Conservation (phyloP, 768 basidiomycete species). For the Russula sp. region DNA sequence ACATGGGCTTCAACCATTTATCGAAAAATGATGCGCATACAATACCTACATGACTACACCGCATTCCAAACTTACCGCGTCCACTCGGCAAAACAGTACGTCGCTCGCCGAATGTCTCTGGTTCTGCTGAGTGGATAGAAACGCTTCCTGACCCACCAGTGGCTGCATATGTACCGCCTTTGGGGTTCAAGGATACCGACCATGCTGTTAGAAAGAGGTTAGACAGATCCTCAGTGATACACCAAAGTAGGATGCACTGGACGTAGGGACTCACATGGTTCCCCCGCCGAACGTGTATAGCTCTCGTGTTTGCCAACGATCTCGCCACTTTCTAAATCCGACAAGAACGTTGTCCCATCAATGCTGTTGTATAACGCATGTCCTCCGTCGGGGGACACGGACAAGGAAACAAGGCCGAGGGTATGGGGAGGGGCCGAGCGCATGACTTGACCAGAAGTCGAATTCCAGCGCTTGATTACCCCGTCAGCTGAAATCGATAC, state of each 20-base stretch:
- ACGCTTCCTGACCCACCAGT: conserved; percentile 71
- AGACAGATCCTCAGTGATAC: background rate
- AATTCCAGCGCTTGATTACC: conserved; percentile 68
- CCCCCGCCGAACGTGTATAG: conserved; percentile 57
- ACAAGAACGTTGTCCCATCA: conserved; percentile 77
- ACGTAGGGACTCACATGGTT: conserved; percentile 57
- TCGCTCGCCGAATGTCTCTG: conserved; percentile 64
- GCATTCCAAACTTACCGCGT: conserved; percentile 75
- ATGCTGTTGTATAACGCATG: conserved; percentile 75
- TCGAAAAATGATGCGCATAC: background rate
- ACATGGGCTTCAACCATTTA: conserved; percentile 21
- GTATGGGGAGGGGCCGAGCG: conserved; percentile 68
- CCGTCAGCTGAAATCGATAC: conserved; percentile 80
- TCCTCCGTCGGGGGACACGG: conserved; percentile 62
- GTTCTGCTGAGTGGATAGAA: conserved; percentile 64
- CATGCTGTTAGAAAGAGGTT: conserved; percentile 51
- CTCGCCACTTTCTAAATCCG: conserved; percentile 64
- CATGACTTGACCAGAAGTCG: conserved; percentile 60
- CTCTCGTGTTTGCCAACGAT: conserved; percentile 69
- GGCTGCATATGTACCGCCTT: conserved; percentile 68
- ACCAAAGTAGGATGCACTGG: background rate
- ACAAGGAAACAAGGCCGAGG: conserved; percentile 80
- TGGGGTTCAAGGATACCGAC: conserved; percentile 79
- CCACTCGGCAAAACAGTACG: conserved; percentile 60
- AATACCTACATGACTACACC: conserved; percentile 61